A percentile compares a stretch with the other conserved stretches of the same genome.
These are phyloP conservation scores for Vanrija pseudolonga DNA, from an alignment of 1,284 basidiomycete species.

Conservation along the genomic window DNA sequence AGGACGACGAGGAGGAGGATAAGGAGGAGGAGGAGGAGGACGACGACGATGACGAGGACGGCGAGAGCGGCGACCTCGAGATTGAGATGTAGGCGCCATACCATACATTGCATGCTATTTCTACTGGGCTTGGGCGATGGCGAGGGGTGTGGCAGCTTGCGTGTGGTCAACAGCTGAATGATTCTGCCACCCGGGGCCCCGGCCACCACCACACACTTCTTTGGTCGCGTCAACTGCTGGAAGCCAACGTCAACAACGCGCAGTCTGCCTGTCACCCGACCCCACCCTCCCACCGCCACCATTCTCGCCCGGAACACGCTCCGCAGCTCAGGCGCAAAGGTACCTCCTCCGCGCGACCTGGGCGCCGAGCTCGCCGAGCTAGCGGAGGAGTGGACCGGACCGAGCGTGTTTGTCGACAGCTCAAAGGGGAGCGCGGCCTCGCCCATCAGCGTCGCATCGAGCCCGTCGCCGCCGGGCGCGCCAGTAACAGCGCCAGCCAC, in stretches of 20 bases:
- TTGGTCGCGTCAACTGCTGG: too few relatives aligned
- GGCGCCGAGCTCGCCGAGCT: conserved; percentile 1
- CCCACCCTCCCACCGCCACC: too few relatives aligned
- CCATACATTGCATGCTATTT: conserved; percentile 1
- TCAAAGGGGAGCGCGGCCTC: conserved; percentile 15
- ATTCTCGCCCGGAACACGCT: too few relatives aligned
- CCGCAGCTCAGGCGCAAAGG: too few relatives aligned
- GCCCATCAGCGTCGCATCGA: conserved; percentile 22
- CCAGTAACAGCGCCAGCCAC: not conserved
- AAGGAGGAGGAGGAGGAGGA: conserved; percentile 9
- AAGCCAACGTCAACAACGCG: too few relatives aligned
- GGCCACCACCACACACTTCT: too few relatives aligned
- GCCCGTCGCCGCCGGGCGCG: conserved; percentile 3
- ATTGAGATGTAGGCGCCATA: conserved; percentile 11
- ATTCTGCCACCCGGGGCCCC: too few relatives aligned
- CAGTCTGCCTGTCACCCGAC: too few relatives aligned
- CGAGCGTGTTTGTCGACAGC: conserved; percentile 1
- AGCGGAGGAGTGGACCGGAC: not conserved
- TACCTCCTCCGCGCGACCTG: too few relatives aligned
- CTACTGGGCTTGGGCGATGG: too few relatives aligned
- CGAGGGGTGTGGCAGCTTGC: too few relatives aligned
- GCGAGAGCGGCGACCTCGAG: conserved; percentile 11
- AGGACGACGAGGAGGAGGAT: conserved; percentile 6
- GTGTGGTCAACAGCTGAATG: too few relatives aligned
- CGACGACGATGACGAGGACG: conserved; percentile 9